These are phyloP conservation scores for Mortierella sp. DNA, from an alignment of 371 early-diverging fungal species.

Conservation along the genomic window DNA sequence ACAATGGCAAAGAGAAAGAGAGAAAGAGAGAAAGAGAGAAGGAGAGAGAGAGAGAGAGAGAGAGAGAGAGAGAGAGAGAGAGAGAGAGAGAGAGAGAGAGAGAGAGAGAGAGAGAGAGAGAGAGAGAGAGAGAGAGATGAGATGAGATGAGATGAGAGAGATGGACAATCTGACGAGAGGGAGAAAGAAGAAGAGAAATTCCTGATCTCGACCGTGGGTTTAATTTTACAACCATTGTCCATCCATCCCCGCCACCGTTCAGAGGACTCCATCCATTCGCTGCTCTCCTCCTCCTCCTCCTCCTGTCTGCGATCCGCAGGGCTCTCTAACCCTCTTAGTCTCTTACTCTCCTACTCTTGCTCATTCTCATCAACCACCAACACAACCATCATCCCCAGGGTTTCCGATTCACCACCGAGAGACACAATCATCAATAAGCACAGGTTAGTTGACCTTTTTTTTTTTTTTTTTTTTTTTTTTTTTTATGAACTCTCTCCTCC, in stretches of 20 bases:
- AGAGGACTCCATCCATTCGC: background rate
- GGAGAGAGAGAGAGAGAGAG: background rate
- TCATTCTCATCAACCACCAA: too few species aligned
- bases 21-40: background rate
- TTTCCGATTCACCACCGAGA: too few species aligned
- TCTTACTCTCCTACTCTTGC: background rate
- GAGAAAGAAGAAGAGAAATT: background rate
- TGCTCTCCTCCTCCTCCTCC: background rate
- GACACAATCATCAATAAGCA: too few species aligned
- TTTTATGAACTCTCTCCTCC: too few species aligned
- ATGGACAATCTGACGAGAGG: background rate
- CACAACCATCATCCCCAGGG: too few species aligned
- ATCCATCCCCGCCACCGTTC: background rate
- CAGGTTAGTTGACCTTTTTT: too few species aligned
- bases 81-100: background rate
- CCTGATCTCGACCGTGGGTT: too few species aligned
- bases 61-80: background rate
- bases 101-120: background rate
- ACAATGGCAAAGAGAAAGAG: background rate
- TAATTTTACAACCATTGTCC: background rate
- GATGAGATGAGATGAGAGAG: conserved; percentile 5
- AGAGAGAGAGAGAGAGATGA: conserved; percentile 1
- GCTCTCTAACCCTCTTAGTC: background rate
- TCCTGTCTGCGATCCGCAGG: background rate
- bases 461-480: too few species aligned